Conservation (phyloP, 257 asterid species). For the Voacanga thouarsii region DNA sequence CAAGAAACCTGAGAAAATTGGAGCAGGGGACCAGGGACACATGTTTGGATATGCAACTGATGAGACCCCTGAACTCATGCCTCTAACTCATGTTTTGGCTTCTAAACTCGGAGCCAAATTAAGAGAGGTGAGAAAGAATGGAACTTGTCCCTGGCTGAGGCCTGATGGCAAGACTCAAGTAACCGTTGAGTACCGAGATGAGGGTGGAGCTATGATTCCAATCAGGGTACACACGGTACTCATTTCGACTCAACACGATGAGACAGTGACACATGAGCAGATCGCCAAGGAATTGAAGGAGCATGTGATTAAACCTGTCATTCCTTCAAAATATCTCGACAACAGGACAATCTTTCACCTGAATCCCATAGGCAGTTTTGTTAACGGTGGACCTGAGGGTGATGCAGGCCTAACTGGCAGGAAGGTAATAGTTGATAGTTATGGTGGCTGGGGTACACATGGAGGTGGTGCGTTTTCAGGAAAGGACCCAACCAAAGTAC, state of each 20-base stretch:
- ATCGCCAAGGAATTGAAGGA: conserved; percentile 59
- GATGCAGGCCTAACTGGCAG: conserved; percentile 73
- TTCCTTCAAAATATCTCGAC: conserved; percentile 62
- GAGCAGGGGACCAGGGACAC: conserved; percentile 81
- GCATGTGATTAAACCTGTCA: conserved; percentile 65
- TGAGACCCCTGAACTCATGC: conserved; percentile 76
- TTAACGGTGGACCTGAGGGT: conserved; percentile 67
- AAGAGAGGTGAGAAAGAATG: conserved; percentile 63
- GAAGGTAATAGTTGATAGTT: conserved; percentile 59
- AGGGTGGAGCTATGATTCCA: conserved; percentile 67
- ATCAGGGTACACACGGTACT: conserved; percentile 65
- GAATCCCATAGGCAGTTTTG: conserved; percentile 65
- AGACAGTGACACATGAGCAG: conserved; percentile 53
- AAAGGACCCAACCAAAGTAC: conserved; percentile 68
- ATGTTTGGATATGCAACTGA: conserved; percentile 81
- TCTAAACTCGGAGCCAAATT: conserved; percentile 67
- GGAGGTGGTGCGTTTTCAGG: conserved; percentile 82
- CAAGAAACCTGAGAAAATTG: conserved; percentile 69
- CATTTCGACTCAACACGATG: conserved; percentile 70
- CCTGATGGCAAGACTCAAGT: conserved; percentile 76
- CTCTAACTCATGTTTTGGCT: conserved; percentile 66
- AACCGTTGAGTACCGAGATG: conserved; percentile 62
- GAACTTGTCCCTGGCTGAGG: conserved; percentile 59
- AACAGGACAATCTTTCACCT: conserved; percentile 67
- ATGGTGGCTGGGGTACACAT: conserved; percentile 78